Evolutionary conservation across 2,329 filamentous ascomycete genomes (phyloP), one percentile per base, ranked within the genome.

Genomic region (Penicillium sp.): DNA sequence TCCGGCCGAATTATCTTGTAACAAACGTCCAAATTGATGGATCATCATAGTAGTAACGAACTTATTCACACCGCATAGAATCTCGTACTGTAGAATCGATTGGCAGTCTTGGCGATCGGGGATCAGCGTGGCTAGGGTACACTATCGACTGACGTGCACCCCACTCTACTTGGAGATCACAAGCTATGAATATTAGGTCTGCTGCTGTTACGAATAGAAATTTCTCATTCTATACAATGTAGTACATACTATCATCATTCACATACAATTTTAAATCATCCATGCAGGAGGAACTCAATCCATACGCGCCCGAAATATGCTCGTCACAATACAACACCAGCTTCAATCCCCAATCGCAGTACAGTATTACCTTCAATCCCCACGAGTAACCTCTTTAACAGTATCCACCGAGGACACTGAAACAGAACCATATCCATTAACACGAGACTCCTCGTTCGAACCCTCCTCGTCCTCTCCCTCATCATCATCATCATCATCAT

Each of bases 381-480:
- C 26, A 8, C 51, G 38, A 30, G 26, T 22, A 38, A 45, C n/a
- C 47, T 38, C 44, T 54, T 50, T 45, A 40, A 17, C 24, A 24
- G 24, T 30, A 9, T 56, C 56, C 5, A 24, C 58, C 19, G 59
- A 33, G 9, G 30, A 58, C 24, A 38, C 38, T 51, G 53, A 35
- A 40, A 60, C 12, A 47, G 59, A 40, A 45, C 64, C 64, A 45
- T 66, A 66, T 24, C 56, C 59, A 35, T 38, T 37, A 2, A 7
- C 51, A 30, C 50, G 26, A 22, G 40, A 47, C 12, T 59, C 58
- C 38, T 26, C 33, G 9, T 51, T 12, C 1, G 19, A 10, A 42
- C 33, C 5, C 35, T 37, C 12, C 1, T 33, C 30, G 8, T 35
- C 33, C 1, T 35, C 33, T 35, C 12, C 30, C 28, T 30, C 28